Evolutionary conservation across 352 stramenopile species (phyloP).

Genomic region (Lagenidium sp.): DNA sequence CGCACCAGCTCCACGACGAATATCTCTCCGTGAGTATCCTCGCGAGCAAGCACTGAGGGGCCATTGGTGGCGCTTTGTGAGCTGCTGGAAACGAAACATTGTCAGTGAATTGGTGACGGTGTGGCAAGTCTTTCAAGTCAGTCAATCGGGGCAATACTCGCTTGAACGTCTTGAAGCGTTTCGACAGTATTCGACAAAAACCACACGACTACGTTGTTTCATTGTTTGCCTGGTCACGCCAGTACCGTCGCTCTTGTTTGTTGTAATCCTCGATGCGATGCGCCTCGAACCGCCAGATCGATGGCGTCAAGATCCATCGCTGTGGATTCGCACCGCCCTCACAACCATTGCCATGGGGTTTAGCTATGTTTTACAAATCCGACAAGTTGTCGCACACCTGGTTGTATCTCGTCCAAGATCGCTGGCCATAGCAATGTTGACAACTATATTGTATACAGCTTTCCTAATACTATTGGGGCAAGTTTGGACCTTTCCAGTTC

Average conservation of each 20-base stretch:
- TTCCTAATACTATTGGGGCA: conserved; percentile 1
- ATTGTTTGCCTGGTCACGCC: conserved; percentile 8
- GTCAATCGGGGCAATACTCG: conserved; percentile 9
- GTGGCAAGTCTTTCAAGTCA: conserved; percentile 12
- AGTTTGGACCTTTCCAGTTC: conserved; percentile 11
- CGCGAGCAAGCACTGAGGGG: too few relatives aligned
- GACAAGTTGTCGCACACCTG: conserved; percentile 13
- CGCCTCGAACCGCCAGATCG: conserved; percentile 1
- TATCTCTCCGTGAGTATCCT: too few relatives aligned
- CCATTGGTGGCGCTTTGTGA: too few relatives aligned
- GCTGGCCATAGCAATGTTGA: conserved; percentile 5
- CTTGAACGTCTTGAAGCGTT: conserved; percentile 6
- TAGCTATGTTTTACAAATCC: conserved; percentile 11
- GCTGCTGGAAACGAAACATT: background rate
- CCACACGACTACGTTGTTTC: conserved; percentile 3
- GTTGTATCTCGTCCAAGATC: conserved; percentile 2
- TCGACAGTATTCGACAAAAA: conserved; percentile 3
- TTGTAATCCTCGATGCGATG: conserved; percentile 9
- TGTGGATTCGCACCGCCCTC: conserved; percentile 5
- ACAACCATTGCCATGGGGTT: conserved; percentile 6
- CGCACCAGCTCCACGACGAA: too few relatives aligned
- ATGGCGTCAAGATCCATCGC: conserved; percentile 3
- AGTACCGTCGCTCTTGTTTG: conserved; percentile 9
- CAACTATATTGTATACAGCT: background rate
- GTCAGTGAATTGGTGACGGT: background rate